Conservation (phyloP, 2,329 filamentous ascomycete genomes). For the Ophiostoma sp. region DNA sequence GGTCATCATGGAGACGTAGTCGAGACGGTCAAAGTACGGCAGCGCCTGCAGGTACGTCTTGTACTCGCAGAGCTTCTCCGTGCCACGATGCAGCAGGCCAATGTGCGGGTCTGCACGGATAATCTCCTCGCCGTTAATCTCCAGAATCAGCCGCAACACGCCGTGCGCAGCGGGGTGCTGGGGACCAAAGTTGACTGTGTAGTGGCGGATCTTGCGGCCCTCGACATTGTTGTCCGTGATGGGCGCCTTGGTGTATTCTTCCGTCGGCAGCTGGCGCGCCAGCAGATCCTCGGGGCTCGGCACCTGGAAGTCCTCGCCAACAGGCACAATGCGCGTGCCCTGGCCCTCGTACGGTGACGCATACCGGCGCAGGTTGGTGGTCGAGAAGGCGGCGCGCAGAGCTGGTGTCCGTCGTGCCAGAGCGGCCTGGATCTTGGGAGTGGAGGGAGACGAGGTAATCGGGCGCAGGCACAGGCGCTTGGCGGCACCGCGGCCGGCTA, state of each 20-base stretch:
- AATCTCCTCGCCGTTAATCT: slow-evolving; percentile 97
- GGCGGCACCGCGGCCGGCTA: slow-evolving; percentile 66
- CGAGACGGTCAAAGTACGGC: slow-evolving; percentile 97
- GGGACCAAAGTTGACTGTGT: slow-evolving; percentile 98
- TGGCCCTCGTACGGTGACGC: slow-evolving; percentile 55
- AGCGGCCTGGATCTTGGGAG: slow-evolving; percentile 17
- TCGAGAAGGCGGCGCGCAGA: slow-evolving; percentile 62
- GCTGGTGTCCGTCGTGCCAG: slow-evolving; percentile 23
- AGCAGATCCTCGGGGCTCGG: slow-evolving; percentile 46
- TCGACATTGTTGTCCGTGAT: slow-evolving; percentile 50
- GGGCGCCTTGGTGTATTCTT: slow-evolving; percentile 46
- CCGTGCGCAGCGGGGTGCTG: slow-evolving; percentile 98
- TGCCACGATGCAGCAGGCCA: slow-evolving; percentile 91
- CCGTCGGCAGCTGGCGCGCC: slow-evolving; percentile 22
- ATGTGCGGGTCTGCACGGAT: slow-evolving; percentile 95
- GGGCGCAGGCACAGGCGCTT: slow-evolving; percentile 63
- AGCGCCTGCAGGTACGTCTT: slow-evolving; percentile 98
- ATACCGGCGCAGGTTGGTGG: slow-evolving; percentile 62
- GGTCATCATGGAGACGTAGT: slow-evolving; percentile 99
- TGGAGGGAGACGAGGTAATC: slow-evolving; percentile 28
- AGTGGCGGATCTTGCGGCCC: slow-evolving; percentile 89
- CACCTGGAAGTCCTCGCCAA: slow-evolving; percentile 62
- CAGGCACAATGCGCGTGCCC: slow-evolving; percentile 64
- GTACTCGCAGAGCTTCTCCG: slow-evolving; percentile 99
- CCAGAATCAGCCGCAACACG: slow-evolving; percentile 94